phyloP scores from a whole-genome alignment of 129 eudicot species.

The Flaveria ramosissima region DNA sequence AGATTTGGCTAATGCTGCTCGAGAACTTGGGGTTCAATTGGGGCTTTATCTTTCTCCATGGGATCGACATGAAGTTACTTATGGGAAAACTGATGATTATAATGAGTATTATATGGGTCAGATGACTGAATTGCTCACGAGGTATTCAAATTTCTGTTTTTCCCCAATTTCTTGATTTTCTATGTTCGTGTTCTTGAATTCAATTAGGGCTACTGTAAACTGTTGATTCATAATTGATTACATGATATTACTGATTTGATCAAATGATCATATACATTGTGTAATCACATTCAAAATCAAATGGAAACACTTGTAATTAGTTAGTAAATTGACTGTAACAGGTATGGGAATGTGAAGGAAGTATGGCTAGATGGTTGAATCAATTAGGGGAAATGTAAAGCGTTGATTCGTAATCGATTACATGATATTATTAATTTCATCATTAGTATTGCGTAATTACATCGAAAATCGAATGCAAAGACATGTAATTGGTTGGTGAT shows the following conservation, averaged over 20 bases:
- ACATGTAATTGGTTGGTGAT: neutral
- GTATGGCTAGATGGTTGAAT: conserved; percentile 67
- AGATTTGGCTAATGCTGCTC: conserved; percentile 80
- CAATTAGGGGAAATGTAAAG: no score
- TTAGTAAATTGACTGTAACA: no score
- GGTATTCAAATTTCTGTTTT: conserved; percentile 36
- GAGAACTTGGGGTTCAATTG: conserved; percentile 52
- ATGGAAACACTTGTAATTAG: no score
- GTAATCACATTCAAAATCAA: neutral
- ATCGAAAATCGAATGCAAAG: neutral
- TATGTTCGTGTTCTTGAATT: neutral
- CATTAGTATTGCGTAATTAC: no score
- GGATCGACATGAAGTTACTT: conserved; percentile 80
- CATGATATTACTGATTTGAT: neutral
- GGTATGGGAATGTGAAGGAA: conserved; percentile 37
- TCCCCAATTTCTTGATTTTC: neutral
- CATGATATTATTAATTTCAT: neutral
- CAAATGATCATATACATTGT: neutral
- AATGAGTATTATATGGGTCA: conserved; percentile 90
- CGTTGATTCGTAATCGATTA: neutral
- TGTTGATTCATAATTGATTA: neutral
- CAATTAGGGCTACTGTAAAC: no score
- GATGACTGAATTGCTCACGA: conserved; percentile 92
- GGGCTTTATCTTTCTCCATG: conserved; percentile 95
- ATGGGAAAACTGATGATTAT: conserved; percentile 79